These are phyloP conservation scores for Suillus spraguei DNA, from an alignment of 768 basidiomycete genomes.

Conservation along the genomic window DNA sequence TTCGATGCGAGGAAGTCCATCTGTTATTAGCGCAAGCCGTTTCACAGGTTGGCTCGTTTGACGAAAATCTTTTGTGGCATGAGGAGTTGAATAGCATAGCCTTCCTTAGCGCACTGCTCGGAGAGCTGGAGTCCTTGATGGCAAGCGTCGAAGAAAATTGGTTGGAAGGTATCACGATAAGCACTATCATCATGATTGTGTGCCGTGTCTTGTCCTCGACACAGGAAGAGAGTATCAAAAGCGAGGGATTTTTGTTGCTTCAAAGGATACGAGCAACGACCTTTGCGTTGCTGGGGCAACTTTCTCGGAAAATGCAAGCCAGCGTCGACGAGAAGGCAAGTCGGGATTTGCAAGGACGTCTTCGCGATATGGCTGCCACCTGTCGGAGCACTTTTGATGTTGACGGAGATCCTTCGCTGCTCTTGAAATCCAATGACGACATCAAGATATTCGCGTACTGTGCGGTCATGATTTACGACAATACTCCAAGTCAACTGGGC, in stretches of 20 bases:
- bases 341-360: slow-evolving; percentile 23
- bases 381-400: slow-evolving; percentile 40
- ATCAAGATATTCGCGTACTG: slow-evolving; percentile 26
- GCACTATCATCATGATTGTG: slow-evolving; percentile 37
- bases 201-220: slow-evolving; percentile 39
- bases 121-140: slow-evolving; percentile 38
- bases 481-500: slow-evolving; percentile 22
- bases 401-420: slow-evolving; percentile 13
- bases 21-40: slow-evolving; percentile 45
- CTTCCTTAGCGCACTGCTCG: slow-evolving; percentile 42
- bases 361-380: slow-evolving; percentile 40
- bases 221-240: slow-evolving; percentile 16
- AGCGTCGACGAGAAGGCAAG: slow-evolving; percentile 13
- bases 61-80: slow-evolving; percentile 42
- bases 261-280: slow-evolving; percentile 32
- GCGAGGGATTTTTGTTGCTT: slow-evolving; percentile 29
- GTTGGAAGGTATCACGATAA: slow-evolving; percentile 36
- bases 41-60: slow-evolving; percentile 41
- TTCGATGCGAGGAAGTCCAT: slow-evolving; percentile 43
- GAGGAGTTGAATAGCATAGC: slow-evolving; percentile 30
- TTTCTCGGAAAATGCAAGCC: slow-evolving; percentile 26
- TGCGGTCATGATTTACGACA: slow-evolving; percentile 28
- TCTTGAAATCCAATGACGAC: slow-evolving; percentile 28
- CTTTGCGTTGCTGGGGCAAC: slow-evolving; percentile 38
- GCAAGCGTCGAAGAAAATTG: slow-evolving; percentile 42